Percentiles rank a stretch among this genome's conserved stretches.
Conservation (phyloP, 495 filamentous ascomycete species). For the Cudoniella acicularis region DNA sequence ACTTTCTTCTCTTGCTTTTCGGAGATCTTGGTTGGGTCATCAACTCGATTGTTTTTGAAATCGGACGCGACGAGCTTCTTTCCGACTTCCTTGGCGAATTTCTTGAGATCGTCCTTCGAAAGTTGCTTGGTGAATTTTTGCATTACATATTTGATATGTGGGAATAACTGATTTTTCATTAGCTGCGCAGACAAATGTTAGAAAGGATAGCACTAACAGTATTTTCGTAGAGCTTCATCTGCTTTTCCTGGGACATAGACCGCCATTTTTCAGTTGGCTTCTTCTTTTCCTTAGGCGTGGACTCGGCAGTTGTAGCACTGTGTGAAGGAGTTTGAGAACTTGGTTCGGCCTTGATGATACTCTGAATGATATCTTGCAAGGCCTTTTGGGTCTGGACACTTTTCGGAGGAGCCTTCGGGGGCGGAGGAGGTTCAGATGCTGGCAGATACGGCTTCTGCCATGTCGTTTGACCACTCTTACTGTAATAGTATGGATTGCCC, state of each 20-base stretch:
- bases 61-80: conserved; percentile 87
- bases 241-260: conserved; percentile 73
- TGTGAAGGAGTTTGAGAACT: conserved; percentile 39
- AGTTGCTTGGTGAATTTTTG: conserved; percentile 82
- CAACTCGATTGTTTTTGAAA: conserved; percentile 79
- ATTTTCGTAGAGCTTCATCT: conserved; percentile 89
- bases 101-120: conserved; percentile 82
- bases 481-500: conserved; percentile 79
- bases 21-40: conserved; percentile 77
- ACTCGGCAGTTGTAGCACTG: conserved; percentile 13
- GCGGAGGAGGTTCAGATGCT: conserved; percentile 56
- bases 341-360: conserved; percentile 63
- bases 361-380: conserved; percentile 82
- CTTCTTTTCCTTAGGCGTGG: conserved; percentile 63
- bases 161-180: conserved; percentile 73
- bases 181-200: conserved; percentile 21
- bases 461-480: conserved; percentile 64
- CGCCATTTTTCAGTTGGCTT: conserved; percentile 74
- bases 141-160: conserved; percentile 78
- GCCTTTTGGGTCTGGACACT: conserved; percentile 51
- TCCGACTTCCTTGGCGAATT: conserved; percentile 78
- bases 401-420: conserved; percentile 61
- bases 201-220: conserved; percentile 54
- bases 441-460: conserved; percentile 73
- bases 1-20: conserved; percentile 76